phyloP scores from a whole-genome alignment of 345 rosid species.

The Dimocarpus longan region DNA sequence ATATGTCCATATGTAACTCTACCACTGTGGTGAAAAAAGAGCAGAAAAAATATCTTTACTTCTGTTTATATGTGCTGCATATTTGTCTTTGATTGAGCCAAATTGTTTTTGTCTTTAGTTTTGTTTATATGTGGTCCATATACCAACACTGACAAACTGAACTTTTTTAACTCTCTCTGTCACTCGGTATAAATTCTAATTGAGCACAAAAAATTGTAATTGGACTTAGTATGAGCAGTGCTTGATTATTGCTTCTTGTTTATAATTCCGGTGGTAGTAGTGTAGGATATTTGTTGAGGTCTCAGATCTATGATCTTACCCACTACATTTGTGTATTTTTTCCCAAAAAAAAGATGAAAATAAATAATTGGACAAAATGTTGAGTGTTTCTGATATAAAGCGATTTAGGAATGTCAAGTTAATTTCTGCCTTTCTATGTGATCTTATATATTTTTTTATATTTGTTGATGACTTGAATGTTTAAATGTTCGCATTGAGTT shows the following conservation, averaged over 20 bases:
- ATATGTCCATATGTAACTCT: background rate
- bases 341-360: no score
- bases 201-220: background rate
- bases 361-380: background rate
- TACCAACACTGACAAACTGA: background rate
- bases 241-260: background rate
- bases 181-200: background rate
- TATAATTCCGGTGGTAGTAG: background rate
- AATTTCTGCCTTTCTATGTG: background rate
- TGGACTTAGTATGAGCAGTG: background rate
- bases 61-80: background rate
- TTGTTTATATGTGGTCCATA: background rate
- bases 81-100: background rate
- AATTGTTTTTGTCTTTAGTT: background rate
- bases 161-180: background rate
- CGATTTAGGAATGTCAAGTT: background rate
- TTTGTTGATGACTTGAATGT: background rate
- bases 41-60: background rate
- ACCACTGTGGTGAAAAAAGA: background rate
- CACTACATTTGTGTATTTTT: background rate
- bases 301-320: background rate
- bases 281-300: background rate
- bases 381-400: background rate
- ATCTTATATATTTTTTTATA: background rate
- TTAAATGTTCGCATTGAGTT: background rate